Percentiles rank a stretch among this genome's conserved stretches.
Conservation (phyloP, 1,139 yeast species). For the Yamadazyma friedrichii region DNA sequence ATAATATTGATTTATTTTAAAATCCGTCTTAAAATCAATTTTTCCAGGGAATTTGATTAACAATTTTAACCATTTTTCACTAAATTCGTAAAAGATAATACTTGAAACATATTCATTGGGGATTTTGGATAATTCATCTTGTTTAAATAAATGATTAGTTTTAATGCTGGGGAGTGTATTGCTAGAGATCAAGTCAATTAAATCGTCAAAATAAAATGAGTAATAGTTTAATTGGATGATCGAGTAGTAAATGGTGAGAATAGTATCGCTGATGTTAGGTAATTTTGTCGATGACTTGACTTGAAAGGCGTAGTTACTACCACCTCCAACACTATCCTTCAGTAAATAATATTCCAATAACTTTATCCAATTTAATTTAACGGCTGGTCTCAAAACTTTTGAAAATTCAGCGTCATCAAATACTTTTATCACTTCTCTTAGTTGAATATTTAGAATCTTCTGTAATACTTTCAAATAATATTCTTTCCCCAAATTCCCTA, state of each 20-base stretch:
- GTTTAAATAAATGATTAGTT: slow-evolving; percentile 24
- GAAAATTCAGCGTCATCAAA: slow-evolving; percentile 5
- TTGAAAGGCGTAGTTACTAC: slow-evolving; percentile 7
- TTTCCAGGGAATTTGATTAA: not conserved
- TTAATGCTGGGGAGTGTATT: slow-evolving; percentile 41
- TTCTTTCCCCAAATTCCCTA: slow-evolving; percentile 54
- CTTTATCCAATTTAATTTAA: slow-evolving; percentile 52
- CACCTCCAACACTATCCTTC: slow-evolving; percentile 9
- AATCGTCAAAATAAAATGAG: slow-evolving; percentile 39
- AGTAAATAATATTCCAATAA: slow-evolving; percentile 23
- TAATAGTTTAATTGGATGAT: slow-evolving; percentile 29
- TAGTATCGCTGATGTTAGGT: slow-evolving; percentile 28
- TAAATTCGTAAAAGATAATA: slow-evolving; percentile 11
- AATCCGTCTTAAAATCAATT: not conserved
- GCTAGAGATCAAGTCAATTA: slow-evolving; percentile 26
- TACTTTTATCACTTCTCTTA: slow-evolving; percentile 21
- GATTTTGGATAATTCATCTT: not conserved
- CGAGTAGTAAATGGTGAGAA: slow-evolving; percentile 40
- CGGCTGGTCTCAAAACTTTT: slow-evolving; percentile 35
- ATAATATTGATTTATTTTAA: slow-evolving; percentile 26
- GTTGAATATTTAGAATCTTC: slow-evolving; percentile 49
- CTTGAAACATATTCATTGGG: slow-evolving; percentile 19
- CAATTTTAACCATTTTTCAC: slow-evolving; percentile 5
- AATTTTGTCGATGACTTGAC: slow-evolving; percentile 17
- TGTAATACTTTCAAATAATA: slow-evolving; percentile 55